Evolutionary conservation across 805 yeast species (phyloP), one percentile per base, ranked within the genome.

Genomic region (Pichia californica): DNA sequence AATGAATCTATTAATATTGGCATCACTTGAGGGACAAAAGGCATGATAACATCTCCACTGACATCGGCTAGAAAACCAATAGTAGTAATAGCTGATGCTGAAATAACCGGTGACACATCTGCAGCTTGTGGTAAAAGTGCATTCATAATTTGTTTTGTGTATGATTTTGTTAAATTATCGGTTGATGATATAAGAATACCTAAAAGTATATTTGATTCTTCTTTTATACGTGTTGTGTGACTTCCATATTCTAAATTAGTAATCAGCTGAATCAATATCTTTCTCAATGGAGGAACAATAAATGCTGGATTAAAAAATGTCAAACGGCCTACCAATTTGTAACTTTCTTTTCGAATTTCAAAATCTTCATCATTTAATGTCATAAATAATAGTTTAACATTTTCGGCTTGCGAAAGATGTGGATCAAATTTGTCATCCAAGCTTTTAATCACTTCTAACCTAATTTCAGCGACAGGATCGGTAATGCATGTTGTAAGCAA

Each of bases 271-370:
- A 93, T 78, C 48, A 94, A 64, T 0, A 91, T 79, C 58, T 88
- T 91, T 52, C 98, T 73, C 42, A 93, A 69, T 0, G 95, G 86
- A 0, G 99, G 99, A 31, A 91, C 88, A 49, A 93, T 86, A 61
- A 88, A 91, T 0, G 99, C 97, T 0, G 99, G 98, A 55, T 93
- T 93, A 32, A 88, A 82, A 2, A 77, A 65, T 0, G 96, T 83
- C 15, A 93, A 64, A 44, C 97, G 73, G 3, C 99, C 98, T 46
- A 93, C 77, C 10, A 89, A 74, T 39, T 72, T 73, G 28, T 91
- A 77, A 0, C 95, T 83, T 14, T 79, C 83, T 53, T 84, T 79
- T 43, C 96, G 75, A 10, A 93, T 83, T 10, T 78, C 79, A 57
- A 93, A 93, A 2, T 76, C 76, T 61, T 91, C 98, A 63, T 93